Conservation (phyloP, 2,329 filamentous ascomycete genomes). For the Botryotinia globosa region DNA sequence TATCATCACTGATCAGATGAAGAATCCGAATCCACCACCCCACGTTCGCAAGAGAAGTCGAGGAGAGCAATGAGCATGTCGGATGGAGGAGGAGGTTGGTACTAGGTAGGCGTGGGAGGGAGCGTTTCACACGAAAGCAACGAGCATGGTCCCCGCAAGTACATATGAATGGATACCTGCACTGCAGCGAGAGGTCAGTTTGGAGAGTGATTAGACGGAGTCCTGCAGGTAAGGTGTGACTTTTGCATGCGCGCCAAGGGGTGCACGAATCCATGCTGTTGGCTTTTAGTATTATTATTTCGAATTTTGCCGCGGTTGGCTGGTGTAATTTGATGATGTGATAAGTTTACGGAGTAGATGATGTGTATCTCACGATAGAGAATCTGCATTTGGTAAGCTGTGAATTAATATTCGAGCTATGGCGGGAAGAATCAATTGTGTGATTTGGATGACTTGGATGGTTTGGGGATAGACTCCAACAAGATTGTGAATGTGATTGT, state of each 20-base stretch:
- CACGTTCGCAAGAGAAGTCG: neutral
- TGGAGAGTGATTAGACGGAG: neutral
- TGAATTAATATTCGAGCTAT: neutral
- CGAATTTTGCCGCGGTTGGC: constrained; percentile 13
- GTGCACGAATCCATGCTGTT: neutral
- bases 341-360: neutral
- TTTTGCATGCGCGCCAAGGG: constrained; percentile 1
- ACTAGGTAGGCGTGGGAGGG: neutral
- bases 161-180: neutral
- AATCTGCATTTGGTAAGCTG: neutral
- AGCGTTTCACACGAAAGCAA: neutral
- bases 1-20: constrained; percentile 6
- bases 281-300: constrained; percentile 3
- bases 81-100: neutral
- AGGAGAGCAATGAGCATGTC: neutral
- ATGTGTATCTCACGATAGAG: neutral
- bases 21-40: neutral
- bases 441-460: neutral
- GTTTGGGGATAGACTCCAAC: neutral
- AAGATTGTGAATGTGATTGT: neutral
- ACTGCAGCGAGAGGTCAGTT: neutral
- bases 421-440: neutral
- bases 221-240: neutral
- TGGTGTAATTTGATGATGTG: neutral
- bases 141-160: neutral